phyloP scores from a whole-genome alignment of 2,329 filamentous ascomycete species.

The Cyphellophora attinorum region DNA sequence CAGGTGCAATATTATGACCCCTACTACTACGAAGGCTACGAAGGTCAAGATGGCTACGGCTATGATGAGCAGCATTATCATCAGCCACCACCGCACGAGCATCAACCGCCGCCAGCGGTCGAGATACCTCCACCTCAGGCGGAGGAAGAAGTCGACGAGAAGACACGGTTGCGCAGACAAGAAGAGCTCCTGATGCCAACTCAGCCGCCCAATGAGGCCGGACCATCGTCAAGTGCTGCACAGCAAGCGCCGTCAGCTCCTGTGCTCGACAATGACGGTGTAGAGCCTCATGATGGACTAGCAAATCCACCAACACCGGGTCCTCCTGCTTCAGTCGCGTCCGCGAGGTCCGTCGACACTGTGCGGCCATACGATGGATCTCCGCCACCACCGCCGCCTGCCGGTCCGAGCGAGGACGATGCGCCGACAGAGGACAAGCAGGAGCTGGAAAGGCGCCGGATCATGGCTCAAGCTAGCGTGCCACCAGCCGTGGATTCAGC shows the following conservation, averaged over 20 bases:
- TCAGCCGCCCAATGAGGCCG: conserved; percentile 51
- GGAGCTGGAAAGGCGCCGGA: conserved; percentile 58
- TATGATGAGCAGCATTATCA: conserved; percentile 2
- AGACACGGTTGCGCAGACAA: conserved; percentile 66
- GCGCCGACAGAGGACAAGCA: conserved; percentile 60
- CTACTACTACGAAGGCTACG: conserved; percentile 10
- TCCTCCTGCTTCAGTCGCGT: conserved; percentile 15
- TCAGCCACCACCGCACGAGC: conserved; percentile 1
- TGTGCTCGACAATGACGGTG: conserved; percentile 39
- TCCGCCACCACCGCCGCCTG: conserved; percentile 18
- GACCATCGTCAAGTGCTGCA: conserved; percentile 32
- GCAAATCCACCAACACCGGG: conserved; percentile 14
- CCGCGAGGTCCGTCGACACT: conserved; percentile 22
- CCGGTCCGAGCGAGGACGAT: conserved; percentile 8
- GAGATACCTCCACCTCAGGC: conserved; percentile 35
- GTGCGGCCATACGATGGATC: conserved; percentile 16
- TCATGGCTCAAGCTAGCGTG: conserved; percentile 56
- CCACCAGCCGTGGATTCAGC: conserved; percentile 33
- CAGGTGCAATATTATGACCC: conserved; percentile 12
- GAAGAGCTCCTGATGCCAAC: conserved; percentile 76
- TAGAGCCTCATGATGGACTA: conserved; percentile 19
- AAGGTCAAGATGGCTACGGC: conserved; percentile 7
- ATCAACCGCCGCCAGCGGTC: conserved; percentile 5
- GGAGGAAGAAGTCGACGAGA: conserved; percentile 64
- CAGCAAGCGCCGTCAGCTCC: conserved; percentile 34